Percentiles rank a stretch among this genome's conserved stretches.
phyloP scores from a whole-genome alignment of 2,329 filamentous ascomycete genomes.

The Coleophoma cylindrospora region DNA sequence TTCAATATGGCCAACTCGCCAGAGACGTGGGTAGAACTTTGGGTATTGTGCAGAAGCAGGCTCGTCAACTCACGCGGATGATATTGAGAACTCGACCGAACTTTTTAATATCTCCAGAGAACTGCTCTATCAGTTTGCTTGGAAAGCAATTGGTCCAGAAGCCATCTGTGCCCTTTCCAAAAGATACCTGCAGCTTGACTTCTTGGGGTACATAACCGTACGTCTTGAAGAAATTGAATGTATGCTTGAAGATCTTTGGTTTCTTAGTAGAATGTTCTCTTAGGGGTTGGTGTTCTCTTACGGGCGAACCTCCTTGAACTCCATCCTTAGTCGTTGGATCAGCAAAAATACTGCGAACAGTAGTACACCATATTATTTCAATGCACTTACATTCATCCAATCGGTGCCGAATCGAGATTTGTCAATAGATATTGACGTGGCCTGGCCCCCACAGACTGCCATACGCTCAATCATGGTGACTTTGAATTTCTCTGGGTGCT shows the following conservation, averaged over 20 bases:
- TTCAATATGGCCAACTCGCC: too few relatives aligned
- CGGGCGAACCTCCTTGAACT: conserved; percentile 51
- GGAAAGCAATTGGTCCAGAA: conserved; percentile 66
- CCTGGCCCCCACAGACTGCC: conserved; percentile 55
- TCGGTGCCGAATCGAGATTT: conserved; percentile 49
- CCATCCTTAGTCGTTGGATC: conserved; percentile 33
- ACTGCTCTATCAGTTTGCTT: conserved; percentile 49
- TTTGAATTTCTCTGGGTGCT: conserved; percentile 60
- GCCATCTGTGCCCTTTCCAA: conserved; percentile 50
- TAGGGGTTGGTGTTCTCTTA: conserved; percentile 30
- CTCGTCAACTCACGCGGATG: conserved; percentile 27
- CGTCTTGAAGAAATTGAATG: conserved; percentile 57
- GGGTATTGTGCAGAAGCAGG: too few relatives aligned
- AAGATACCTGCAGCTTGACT: conserved; percentile 57
- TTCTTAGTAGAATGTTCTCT: background rate
- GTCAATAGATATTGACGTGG: conserved; percentile 53
- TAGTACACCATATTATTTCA: too few relatives aligned
- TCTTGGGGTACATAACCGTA: conserved; percentile 51
- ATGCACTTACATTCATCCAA: conserved; percentile 44
- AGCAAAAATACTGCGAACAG: too few relatives aligned
- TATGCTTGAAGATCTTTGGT: conserved; percentile 59
- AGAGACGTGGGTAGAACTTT: too few relatives aligned
- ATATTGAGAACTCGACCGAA: conserved; percentile 52
- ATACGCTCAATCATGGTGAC: conserved; percentile 58
- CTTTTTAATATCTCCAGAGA: conserved; percentile 49